Evolutionary conservation across 192 early-diverging fungal genomes (phyloP).

Genomic region (Coemansia sp.): DNA sequence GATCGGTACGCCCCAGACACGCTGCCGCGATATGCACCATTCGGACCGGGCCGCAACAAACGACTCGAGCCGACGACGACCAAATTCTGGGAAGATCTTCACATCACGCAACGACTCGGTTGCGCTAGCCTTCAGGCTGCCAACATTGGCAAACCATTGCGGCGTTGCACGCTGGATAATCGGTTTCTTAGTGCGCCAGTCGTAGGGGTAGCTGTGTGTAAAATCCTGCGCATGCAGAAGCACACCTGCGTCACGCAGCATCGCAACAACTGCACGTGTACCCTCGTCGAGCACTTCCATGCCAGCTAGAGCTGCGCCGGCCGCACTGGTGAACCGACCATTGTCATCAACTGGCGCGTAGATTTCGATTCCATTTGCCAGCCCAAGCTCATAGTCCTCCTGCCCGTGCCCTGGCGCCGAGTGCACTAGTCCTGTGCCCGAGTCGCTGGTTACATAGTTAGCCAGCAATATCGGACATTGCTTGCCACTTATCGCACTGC

Average conservation of each 20-base stretch:
- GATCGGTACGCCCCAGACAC: conserved; percentile 81
- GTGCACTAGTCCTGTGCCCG: conserved; percentile 81
- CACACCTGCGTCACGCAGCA: conserved; percentile 34
- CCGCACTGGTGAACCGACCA: conserved; percentile 70
- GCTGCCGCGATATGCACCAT: conserved; percentile 84
- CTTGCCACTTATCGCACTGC: conserved; percentile 55
- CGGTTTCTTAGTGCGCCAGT: conserved; percentile 82
- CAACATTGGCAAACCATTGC: conserved; percentile 81
- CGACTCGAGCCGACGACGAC: conserved; percentile 58
- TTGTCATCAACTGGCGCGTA: conserved; percentile 72
- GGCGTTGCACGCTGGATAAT: conserved; percentile 76
- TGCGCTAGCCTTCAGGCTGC: conserved; percentile 61
- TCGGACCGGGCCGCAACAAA: conserved; percentile 70
- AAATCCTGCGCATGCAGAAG: conserved; percentile 59
- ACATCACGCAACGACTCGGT: conserved; percentile 58
- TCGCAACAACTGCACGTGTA: conserved; percentile 57
- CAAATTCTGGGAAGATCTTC: conserved; percentile 62
- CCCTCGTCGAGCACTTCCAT: conserved; percentile 63
- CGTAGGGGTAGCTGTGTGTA: conserved; percentile 77
- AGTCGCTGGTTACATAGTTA: conserved; percentile 66
- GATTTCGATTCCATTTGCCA: conserved; percentile 56
- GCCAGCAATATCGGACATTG: conserved; percentile 61
- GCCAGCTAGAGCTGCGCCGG: conserved; percentile 60
- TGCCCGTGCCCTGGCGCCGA: conserved; percentile 80
- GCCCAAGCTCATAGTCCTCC: conserved; percentile 75